Evolutionary conservation across 75 land plant genomes (phyloP), one percentile per base, ranked within the genome.

Genomic region (Selaginella moellendorffii): DNA sequence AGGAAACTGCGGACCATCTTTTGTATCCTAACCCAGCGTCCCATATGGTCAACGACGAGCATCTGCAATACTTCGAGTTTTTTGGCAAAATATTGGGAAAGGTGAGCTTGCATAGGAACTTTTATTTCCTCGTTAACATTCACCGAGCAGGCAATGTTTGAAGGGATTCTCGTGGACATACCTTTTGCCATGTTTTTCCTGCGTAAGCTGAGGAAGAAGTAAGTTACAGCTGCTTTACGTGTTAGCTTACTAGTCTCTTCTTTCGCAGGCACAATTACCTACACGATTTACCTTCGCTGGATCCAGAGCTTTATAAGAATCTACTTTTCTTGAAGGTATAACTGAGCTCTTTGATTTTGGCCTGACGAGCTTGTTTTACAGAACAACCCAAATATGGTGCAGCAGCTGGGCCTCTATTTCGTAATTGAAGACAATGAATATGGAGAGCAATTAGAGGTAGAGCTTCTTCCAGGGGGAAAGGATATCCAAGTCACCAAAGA

Each of bases 1-100:
- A 91, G 97, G 97, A 91, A 78, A 91, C 97, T 23, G 30, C 97
- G 46, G 89, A 91, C 81, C 95, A 91, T 69, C 78, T 87, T 21
- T 78, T 91, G 25, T 91, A 91, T 54, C 97, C 97, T 31, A 91
- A 87, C 68, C 97, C 97, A 63, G 97, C 88, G 29, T 91, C 97
- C 9, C 81, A 80, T 63, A 68, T 88, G 75, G 75, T 87, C 65
- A 87, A 88, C 73, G 93, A 88, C 52, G 88, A 87, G 25, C 97
- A 91, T 68, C 86, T 91, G 54, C 86, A 85, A 42, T 91, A 72
- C 63, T 91, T 85, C 59, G 80, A 81, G 62, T 87, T 87, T 71
- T 80, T 91, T 63, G 97, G 97, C 30, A 83, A 75, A 67, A 69
- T 91, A 30, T 79, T 91, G 58, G 97, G 84, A 24, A 91, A 91